Evolutionary conservation across 192 early-diverging fungal species (phyloP).

Genomic region (Backusella australiensis): DNA sequence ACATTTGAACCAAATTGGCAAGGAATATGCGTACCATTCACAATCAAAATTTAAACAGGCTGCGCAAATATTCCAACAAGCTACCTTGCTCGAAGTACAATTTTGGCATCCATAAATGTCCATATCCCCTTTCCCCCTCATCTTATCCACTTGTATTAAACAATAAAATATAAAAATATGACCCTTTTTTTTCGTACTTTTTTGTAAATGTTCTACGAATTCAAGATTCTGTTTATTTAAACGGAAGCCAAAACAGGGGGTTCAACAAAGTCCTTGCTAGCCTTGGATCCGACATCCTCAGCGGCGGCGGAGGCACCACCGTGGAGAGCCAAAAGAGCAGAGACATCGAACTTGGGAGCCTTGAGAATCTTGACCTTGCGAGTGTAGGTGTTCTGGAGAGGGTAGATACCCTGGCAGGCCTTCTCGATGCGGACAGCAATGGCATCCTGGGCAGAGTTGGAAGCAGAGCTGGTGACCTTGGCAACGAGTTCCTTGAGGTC

Average conservation of each 20-base stretch:
- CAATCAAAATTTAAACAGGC: conserved; percentile 55
- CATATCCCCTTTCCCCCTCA: background rate
- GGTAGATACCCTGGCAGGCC: conserved; percentile 97
- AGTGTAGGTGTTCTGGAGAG: conserved; percentile 93
- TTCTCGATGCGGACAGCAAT: conserved; percentile 98
- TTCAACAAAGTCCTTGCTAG: conserved; percentile 81
- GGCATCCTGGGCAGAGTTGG: conserved; percentile 60
- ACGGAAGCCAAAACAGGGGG: conserved; percentile 68
- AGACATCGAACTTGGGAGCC: conserved; percentile 93
- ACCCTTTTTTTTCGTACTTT: background rate
- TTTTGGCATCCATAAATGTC: conserved; percentile 56
- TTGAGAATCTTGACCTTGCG: conserved; percentile 99
- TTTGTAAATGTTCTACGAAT: background rate
- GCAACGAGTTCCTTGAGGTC: conserved; percentile 94
- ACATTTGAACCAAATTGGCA: conserved; percentile 49
- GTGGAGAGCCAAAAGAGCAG: conserved; percentile 97
- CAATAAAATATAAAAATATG: background rate
- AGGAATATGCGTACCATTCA: conserved; percentile 46
- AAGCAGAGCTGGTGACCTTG: conserved; percentile 82
- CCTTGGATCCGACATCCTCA: conserved; percentile 78
- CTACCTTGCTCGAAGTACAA: conserved; percentile 66
- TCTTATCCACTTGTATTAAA: background rate
- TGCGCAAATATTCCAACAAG: conserved; percentile 67
- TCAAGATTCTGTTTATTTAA: conserved; percentile 35
- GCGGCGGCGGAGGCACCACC: conserved; percentile 75